Base-by-base conservation (phyloP, 2,329 filamentous ascomycete species). In the Fusarium sarcochroum region DNA sequence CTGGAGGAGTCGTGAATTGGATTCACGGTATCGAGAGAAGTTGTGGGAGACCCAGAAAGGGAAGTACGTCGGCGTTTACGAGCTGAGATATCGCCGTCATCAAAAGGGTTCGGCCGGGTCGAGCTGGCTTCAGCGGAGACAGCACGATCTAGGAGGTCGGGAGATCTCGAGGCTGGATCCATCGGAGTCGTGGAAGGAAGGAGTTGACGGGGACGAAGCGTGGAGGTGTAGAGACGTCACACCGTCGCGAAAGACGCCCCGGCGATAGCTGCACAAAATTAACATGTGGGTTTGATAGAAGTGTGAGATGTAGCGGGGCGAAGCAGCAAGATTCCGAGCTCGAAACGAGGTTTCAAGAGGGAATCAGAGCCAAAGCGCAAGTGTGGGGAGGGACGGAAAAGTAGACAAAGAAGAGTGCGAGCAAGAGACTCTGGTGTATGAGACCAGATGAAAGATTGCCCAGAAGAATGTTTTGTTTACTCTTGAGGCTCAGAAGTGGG, bases 41-140 rank as follows among this genome's bases (percentile, higher is more conserved):
- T 80, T 72, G 85, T 86, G 61, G 84, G 82, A 25, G 87, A 89
- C 58, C 80, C 83, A 57, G 84, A 84, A 51, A 83, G 79, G 15
- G 88, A 90, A 30, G 87, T 89, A 70, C 88, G 85, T 66, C 86
- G 87, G 52, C 89, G 86, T 77, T 91, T 91, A 69, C 88, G 83
- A 57, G 88, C 83, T 41, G 84, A 82, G 46, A 79, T 74, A 69
- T 87, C 85, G 75, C 79, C 81, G 78, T 89, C 87, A 79, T 89
- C 84, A 76, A 90, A 90, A 40, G 89, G 89, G 69, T 90, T 90
- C 52, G 86, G 87, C 66, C 89, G 85, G 71, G 85, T 88, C 73
- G 87, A 86, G 78, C 84, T 84, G 77, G 87, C 85, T 81, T 91
- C 89, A 79, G 86, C 86, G 74, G 87, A 90, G 79, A 83, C 82